These are phyloP conservation scores for Leccinum arenicola DNA, from an alignment of 768 basidiomycete species.

Conservation along the genomic window DNA sequence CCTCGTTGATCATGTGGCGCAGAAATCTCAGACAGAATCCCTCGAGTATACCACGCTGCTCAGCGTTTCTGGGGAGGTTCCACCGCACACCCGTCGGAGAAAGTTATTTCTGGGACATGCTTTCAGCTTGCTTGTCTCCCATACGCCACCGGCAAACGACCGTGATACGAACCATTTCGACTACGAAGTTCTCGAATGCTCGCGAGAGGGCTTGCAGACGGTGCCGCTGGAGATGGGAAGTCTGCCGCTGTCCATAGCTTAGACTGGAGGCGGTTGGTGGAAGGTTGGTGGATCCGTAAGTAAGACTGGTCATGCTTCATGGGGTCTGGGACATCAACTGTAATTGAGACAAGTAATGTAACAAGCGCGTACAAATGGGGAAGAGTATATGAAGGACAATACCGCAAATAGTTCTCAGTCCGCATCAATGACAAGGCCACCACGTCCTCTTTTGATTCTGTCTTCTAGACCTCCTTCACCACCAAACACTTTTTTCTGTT, in stretches of 20 bases:
- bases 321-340: background rate
- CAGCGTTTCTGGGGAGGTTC: background rate
- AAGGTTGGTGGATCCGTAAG: background rate
- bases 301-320: background rate
- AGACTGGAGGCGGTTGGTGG: background rate
- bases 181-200: background rate
- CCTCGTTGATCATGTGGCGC: background rate
- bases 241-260: background rate
- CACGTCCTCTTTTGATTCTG: constrained; percentile 67
- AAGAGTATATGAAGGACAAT: background rate
- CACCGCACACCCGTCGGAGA: background rate
- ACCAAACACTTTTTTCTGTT: constrained; percentile 83
- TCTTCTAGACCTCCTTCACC: constrained; percentile 78
- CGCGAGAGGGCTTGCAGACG: background rate
- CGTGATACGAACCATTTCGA: background rate
- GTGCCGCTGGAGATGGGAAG: background rate
- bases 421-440: constrained; percentile 63
- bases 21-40: background rate
- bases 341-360: constrained; percentile 2
- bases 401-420: constrained; percentile 20
- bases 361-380: constrained; percentile 8
- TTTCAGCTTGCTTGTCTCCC: background rate
- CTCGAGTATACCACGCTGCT: constrained; percentile 1
- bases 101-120: background rate
- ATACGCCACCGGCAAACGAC: background rate